These are phyloP conservation scores for Silene noctiflora DNA, from an alignment of 179 eudicot genomes.

Conservation along the genomic window DNA sequence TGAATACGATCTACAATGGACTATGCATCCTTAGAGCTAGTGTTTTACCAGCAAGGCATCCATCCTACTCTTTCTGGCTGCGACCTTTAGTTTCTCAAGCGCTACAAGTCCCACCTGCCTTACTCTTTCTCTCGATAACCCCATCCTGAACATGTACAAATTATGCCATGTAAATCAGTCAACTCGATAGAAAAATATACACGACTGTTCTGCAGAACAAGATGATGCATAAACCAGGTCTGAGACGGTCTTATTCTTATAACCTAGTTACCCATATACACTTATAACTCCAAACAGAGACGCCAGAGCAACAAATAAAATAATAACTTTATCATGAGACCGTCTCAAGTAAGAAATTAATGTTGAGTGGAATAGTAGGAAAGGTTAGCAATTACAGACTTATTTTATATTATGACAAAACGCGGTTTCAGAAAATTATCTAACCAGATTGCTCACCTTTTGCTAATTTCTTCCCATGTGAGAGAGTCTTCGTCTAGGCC, in stretches of 20 bases:
- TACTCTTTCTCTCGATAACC: conserved; percentile 89
- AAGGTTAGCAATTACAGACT: background rate
- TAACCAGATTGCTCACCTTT: conserved; percentile 44
- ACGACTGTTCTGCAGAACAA: too few species aligned
- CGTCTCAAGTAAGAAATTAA: background rate
- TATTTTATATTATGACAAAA: background rate
- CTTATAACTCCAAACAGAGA: background rate
- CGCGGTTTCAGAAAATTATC: background rate
- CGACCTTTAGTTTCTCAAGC: conserved; percentile 78
- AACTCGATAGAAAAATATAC: background rate
- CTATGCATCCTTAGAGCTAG: conserved; percentile 22
- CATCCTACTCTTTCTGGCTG: conserved; percentile 72
- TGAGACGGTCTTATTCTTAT: background rate
- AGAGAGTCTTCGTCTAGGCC: conserved; percentile 77
- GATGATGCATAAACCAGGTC: background rate
- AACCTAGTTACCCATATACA: background rate
- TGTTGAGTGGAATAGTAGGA: background rate
- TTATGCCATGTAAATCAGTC: background rate
- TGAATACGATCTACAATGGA: conserved; percentile 25
- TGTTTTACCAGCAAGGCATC: conserved; percentile 64
- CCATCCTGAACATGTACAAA: conserved; percentile 56
- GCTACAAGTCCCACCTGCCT: conserved; percentile 89
- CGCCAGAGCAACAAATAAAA: too few species aligned
- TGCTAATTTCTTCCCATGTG: conserved; percentile 96
- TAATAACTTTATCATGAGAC: too few species aligned